Evolutionary conservation across 176 grass and related monocot species (phyloP), one percentile per base, ranked within the genome.

Genomic region (Chloris gayana): DNA sequence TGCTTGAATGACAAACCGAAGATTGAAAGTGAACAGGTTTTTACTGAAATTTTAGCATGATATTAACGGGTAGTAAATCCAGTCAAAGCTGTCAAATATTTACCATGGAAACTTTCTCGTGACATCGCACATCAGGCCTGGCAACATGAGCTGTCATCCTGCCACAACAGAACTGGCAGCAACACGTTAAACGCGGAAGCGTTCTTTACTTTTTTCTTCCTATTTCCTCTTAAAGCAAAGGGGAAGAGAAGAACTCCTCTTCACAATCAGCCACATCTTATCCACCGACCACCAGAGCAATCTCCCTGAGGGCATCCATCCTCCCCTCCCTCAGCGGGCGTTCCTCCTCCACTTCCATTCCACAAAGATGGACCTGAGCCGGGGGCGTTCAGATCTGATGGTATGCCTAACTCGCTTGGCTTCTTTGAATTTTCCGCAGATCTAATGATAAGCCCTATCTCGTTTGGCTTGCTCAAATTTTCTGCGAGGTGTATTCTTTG

Each of bases 381-480:
- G 22, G 46, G 38, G 53, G 44, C 3, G 4, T 56, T 29, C 47
- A 12, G 64, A 69, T 68, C 64, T 56, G 46, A 65, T 38, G 64
- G 77, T 80, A 69, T 49, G 47, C 64, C 47, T 80, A 69, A 39
- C n/a, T 69, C 3, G 9, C 46, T 68, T 79, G 1, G 15, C 18
- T 67, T 27, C 3, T 26, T 56, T 11, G n/a, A 54, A 56, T 39
- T 68, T 68, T 54, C 14, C 1, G 12, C 19, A 61, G 24, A 61
- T 68, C 64, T 29, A n/a, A 47, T 27, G 64, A 65, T 68, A 79
- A 56, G 32, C 46, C 46, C 33, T 79, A 56, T 26, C 4, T 79
- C 2, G 14, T 33, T 67, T 68, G 4, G 31, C 17, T 67, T 37
- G 3, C 51, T 79, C 13, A 14, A 54, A 54, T 26, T 67, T 50